These are phyloP conservation scores for Coemansia sp. DNA, from an alignment of 192 early-diverging fungal genomes.

Conservation along the genomic window DNA sequence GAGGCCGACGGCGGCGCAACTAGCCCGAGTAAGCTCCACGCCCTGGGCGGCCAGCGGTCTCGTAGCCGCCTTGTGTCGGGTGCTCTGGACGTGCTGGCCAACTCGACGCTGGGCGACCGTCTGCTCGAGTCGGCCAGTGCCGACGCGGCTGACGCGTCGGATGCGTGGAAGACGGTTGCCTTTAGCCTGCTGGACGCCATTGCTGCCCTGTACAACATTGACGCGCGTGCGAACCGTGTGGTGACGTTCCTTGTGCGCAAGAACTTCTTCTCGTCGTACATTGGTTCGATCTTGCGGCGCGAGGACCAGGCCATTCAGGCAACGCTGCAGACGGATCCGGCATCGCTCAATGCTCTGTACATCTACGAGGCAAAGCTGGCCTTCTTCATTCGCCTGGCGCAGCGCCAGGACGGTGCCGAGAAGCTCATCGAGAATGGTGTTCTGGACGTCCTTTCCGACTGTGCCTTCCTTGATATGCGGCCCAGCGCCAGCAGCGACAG, in stretches of 20 bases:
- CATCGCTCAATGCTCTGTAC: constrained; percentile 56
- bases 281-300: constrained; percentile 53
- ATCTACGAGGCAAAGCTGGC: constrained; percentile 79
- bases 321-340: constrained; percentile 50
- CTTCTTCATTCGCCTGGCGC: constrained; percentile 74
- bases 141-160: constrained; percentile 78
- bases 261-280: constrained; percentile 53
- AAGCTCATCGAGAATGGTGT: constrained; percentile 72
- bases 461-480: constrained; percentile 61
- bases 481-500: constrained; percentile 38
- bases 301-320: constrained; percentile 55
- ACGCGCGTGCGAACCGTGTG: constrained; percentile 44
- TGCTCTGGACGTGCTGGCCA: constrained; percentile 31
- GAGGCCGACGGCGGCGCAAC: neutral
- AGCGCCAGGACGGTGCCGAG: constrained; percentile 66
- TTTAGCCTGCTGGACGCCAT: constrained; percentile 72
- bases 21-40: too few relatives aligned
- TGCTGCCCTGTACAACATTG: constrained; percentile 46
- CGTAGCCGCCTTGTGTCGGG: constrained; percentile 44
- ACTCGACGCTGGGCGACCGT: constrained; percentile 55
- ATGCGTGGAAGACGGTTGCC: constrained; percentile 80
- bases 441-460: constrained; percentile 68
- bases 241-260: constrained; percentile 45
- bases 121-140: constrained; percentile 67
- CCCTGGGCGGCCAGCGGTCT: too few relatives aligned